Conservation (phyloP, 208 protist species). For the Perkinsela sp. region DNA sequence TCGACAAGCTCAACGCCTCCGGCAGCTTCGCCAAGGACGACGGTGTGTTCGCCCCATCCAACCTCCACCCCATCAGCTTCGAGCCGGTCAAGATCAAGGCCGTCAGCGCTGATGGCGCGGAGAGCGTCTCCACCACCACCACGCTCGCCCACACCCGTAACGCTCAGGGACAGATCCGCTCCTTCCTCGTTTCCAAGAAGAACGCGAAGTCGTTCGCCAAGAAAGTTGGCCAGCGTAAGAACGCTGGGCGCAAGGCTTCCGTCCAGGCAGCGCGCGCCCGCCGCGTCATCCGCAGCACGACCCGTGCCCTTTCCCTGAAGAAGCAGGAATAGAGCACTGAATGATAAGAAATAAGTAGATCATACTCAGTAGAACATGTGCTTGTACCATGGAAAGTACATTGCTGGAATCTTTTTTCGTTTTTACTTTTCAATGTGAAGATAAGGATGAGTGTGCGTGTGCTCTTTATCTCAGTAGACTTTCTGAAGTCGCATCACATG, state of each 20-base stretch:
- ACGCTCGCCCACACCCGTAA: background rate
- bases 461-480: too few relatives aligned
- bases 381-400: too few relatives aligned
- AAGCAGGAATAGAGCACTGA: too few relatives aligned
- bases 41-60: background rate
- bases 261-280: background rate
- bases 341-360: too few relatives aligned
- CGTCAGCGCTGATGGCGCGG: background rate
- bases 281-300: background rate
- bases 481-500: too few relatives aligned
- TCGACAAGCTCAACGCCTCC: constrained; percentile 1
- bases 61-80: background rate
- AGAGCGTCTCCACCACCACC: background rate
- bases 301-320: background rate
- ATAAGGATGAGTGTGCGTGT: too few relatives aligned
- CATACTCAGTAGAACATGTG: too few relatives aligned
- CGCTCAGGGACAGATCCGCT: background rate
- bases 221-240: background rate
- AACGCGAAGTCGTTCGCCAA: background rate
- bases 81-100: background rate
- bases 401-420: too few relatives aligned
- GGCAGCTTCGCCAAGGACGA: background rate
- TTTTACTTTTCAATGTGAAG: too few relatives aligned
- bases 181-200: background rate
- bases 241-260: background rate